A percentile compares a stretch with the other conserved stretches of the same genome.
Conservation (phyloP, 805 yeast species). For the Candida suzukii region DNA sequence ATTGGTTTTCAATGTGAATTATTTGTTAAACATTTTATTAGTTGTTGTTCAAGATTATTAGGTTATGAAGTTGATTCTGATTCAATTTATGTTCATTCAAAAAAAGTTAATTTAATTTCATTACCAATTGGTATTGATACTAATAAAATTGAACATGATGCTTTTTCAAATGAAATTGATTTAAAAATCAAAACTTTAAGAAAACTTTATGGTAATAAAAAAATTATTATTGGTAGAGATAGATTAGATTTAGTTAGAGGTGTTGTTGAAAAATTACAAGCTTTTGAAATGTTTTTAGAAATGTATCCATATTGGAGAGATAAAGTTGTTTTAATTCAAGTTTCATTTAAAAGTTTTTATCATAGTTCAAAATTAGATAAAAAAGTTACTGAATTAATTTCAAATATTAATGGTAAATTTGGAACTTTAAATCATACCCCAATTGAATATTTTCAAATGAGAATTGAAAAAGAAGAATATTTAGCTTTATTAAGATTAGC, state of each 20-base stretch:
- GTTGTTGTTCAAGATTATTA: conserved; percentile 80
- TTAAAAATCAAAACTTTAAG: conserved; percentile 60
- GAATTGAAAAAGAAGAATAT: conserved; percentile 83
- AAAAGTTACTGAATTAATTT: conserved; percentile 75
- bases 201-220: conserved; percentile 54
- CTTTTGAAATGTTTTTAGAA: conserved; percentile 79
- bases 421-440: conserved; percentile 83
- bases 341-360: conserved; percentile 69
- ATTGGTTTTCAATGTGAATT: conserved; percentile 82
- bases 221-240: conserved; percentile 90
- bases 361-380: conserved; percentile 64
- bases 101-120: conserved; percentile 63
- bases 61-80: conserved; percentile 68
- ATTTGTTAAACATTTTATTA: conserved; percentile 84
- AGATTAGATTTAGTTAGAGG: conserved; percentile 89
- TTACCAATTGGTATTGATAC: conserved; percentile 90
- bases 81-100: conserved; percentile 67
- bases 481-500: conserved; percentile 83
- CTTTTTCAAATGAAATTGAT: conserved; percentile 43
- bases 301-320: conserved; percentile 87
- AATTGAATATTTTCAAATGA: conserved; percentile 86
- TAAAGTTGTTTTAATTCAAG: conserved; percentile 82
- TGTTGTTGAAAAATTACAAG: conserved; percentile 86
- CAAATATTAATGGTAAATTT: conserved; percentile 75
- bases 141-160: conserved; percentile 55